Evolutionary conservation across 129 eudicot genomes (phyloP).

Genomic region (Escallonia herrerae): DNA sequence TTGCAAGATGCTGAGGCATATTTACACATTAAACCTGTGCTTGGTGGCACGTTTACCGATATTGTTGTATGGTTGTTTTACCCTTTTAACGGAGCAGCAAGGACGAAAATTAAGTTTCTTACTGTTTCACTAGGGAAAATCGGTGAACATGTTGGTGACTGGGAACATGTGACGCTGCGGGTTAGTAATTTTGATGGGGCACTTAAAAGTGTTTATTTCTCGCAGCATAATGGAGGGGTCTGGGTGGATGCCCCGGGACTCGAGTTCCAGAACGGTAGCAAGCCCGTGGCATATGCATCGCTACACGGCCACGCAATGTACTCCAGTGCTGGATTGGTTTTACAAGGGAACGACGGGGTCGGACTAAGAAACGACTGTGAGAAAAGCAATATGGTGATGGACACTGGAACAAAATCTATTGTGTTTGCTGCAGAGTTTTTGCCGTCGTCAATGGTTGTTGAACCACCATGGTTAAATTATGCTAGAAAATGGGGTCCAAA

Average conservation of each 20-base stretch:
- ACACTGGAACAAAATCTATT: too few species aligned
- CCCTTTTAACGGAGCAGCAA: slow-evolving; percentile 21
- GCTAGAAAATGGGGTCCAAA: slow-evolving; percentile 89
- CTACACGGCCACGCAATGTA: too few species aligned
- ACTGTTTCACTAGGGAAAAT: slow-evolving; percentile 9
- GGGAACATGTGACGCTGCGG: slow-evolving; percentile 25
- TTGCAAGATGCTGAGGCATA: slow-evolving; percentile 4
- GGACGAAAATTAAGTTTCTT: slow-evolving; percentile 14
- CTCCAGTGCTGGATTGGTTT: too few species aligned
- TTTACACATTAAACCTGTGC: slow-evolving; percentile 18
- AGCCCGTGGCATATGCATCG: too few species aligned
- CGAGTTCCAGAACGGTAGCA: background rate
- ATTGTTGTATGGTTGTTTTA: slow-evolving; percentile 17
- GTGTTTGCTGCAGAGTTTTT: too few species aligned
- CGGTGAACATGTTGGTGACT: slow-evolving; percentile 23
- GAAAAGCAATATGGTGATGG: too few species aligned
- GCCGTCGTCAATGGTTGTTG: slow-evolving; percentile 26
- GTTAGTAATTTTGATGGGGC: slow-evolving; percentile 17
- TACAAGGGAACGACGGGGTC: too few species aligned
- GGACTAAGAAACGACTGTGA: too few species aligned
- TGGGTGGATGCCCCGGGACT: slow-evolving; percentile 9
- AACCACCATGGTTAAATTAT: slow-evolving; percentile 75
- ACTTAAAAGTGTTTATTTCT: slow-evolving; percentile 4
- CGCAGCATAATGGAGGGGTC: slow-evolving; percentile 5
- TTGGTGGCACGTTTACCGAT: slow-evolving; percentile 19